Base-by-base conservation (phyloP, 2,329 filamentous ascomycete genomes). In the Arthrobotrys musiformis region DNA sequence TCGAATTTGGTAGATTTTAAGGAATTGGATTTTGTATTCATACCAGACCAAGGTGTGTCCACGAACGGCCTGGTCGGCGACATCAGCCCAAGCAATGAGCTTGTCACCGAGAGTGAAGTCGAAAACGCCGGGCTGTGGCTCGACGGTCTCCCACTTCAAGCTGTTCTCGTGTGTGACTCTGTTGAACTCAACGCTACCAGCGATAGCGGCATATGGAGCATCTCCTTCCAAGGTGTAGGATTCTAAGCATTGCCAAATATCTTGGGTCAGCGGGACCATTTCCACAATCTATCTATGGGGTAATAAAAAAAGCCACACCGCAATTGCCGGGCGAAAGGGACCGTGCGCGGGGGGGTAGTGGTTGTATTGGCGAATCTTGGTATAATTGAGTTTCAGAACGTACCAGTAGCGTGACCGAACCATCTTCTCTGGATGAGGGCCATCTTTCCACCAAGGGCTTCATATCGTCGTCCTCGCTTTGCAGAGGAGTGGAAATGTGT, bases 111-210 rank as follows among this genome's bases (percentile, higher is more conserved):
- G 83, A 4, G 85, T 85, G 82, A 86, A 92, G 80, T 85, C 86
- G 84, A 91, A 92, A 52, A 84, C 82, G 37, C 85, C 86, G 52
- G 85, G 86, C 44, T 83, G 81, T 0, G 89, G 88, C 84, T 92
- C 89, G 15, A 85, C 90, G 78, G 86, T 84, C 74, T 89, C 85
- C 89, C 89, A 92, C 85, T 89, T 87, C 82, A 79, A 73, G 42
- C 70, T 78, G 60, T 81, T 81, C 26, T 76, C 79, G 1, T 78
- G 80, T 1, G 79, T 80, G 52, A 68, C 40, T 73, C 63, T 60
- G 64, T 70, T 74, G 63, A 78, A 79, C 28, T 79, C 73, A 56
- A 64, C 52, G 30, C 56, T 58, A 26, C 50, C 50, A 62, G 72
- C 69, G 22, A 78, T 78, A 5, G 54, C 68, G 5, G 61, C 73